Conservation (phyloP, 306 rosid species). For the Biancaea sappan region DNA sequence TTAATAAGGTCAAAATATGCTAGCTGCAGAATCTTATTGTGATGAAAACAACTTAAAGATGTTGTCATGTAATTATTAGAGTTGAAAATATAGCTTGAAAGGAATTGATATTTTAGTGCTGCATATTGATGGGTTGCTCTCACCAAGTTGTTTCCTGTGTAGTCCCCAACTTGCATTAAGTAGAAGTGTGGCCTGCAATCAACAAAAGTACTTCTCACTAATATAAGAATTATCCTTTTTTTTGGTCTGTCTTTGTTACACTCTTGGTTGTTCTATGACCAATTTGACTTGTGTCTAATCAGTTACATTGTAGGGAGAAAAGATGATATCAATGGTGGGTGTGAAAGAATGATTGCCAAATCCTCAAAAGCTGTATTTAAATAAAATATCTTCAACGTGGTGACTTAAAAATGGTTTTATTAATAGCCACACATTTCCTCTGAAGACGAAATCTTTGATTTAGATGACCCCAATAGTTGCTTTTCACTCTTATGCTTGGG, state of each 20-base stretch:
- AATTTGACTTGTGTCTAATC: slow-evolving; percentile 48
- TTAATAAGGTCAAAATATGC: slow-evolving; percentile 23
- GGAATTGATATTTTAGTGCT: slow-evolving; percentile 27
- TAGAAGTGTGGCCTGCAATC: slow-evolving; percentile 31
- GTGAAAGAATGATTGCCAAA: slow-evolving; percentile 55
- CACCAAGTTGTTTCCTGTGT: slow-evolving; percentile 33
- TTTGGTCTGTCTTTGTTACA: slow-evolving; percentile 3
- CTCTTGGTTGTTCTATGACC: slow-evolving; percentile 32
- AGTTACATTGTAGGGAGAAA: slow-evolving; percentile 30
- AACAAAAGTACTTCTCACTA: slow-evolving; percentile 31
- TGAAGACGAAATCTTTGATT: neutral
- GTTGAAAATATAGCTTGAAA: slow-evolving; percentile 36
- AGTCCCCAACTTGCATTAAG: slow-evolving; percentile 29
- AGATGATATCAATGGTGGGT: slow-evolving; percentile 48
- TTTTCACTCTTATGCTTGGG: neutral
- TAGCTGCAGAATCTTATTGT: slow-evolving; percentile 25
- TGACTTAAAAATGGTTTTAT: slow-evolving; percentile 24
- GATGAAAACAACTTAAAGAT: slow-evolving; percentile 28
- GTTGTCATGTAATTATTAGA: slow-evolving; percentile 30
- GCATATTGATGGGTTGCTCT: slow-evolving; percentile 35
- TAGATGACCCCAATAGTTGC: neutral
- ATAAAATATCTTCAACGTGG: slow-evolving; percentile 42
- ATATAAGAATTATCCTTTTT: slow-evolving; percentile 20
- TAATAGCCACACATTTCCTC: slow-evolving; percentile 11
- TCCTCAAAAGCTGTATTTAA: slow-evolving; percentile 46